Percentiles rank a stretch among this genome's conserved stretches.
Conservation (phyloP, 495 filamentous ascomycete genomes). For the Daldinia bambusicola region DNA sequence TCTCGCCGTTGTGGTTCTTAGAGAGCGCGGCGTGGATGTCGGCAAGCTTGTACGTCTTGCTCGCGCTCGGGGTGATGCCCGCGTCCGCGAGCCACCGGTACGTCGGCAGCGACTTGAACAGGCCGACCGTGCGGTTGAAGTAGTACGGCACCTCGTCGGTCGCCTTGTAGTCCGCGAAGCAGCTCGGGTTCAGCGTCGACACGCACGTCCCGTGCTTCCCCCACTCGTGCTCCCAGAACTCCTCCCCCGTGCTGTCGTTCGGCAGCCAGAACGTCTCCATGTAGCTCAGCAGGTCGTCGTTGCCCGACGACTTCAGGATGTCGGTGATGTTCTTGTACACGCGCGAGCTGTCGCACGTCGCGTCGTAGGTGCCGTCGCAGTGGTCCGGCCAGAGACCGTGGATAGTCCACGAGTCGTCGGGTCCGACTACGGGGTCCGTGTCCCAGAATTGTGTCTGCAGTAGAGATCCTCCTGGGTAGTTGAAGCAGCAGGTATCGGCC, state of each 20-base stretch:
- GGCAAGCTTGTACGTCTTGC: slow-evolving; percentile 68
- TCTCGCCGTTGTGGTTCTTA: slow-evolving; percentile 62
- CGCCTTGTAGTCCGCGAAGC: slow-evolving; percentile 69
- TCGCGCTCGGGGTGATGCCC: slow-evolving; percentile 68
- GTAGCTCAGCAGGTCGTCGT: slow-evolving; percentile 63
- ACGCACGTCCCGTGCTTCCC: slow-evolving; percentile 80
- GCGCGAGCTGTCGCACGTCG: slow-evolving; percentile 71
- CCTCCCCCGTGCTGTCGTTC: slow-evolving; percentile 63
- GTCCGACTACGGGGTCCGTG: slow-evolving; percentile 72
- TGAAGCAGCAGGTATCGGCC: slow-evolving; percentile 77
- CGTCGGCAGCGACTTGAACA: slow-evolving; percentile 65
- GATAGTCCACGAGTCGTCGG: slow-evolving; percentile 80
- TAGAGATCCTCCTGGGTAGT: slow-evolving; percentile 77
- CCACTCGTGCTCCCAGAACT: slow-evolving; percentile 86
- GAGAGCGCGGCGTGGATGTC: slow-evolving; percentile 71
- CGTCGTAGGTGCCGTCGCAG: slow-evolving; percentile 79
- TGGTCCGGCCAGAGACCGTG: slow-evolving; percentile 87
- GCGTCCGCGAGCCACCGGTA: slow-evolving; percentile 68
- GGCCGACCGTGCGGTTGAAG: slow-evolving; percentile 62
- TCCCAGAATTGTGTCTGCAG: slow-evolving; percentile 90
- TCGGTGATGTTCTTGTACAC: slow-evolving; percentile 73
- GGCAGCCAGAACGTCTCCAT: slow-evolving; percentile 80
- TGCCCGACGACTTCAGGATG: slow-evolving; percentile 38
- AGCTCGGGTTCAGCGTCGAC: slow-evolving; percentile 71
- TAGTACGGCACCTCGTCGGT: slow-evolving; percentile 66